Evolutionary conservation across 1,284 basidiomycete species (phyloP).

Genomic region (Irpex rosettiformis): DNA sequence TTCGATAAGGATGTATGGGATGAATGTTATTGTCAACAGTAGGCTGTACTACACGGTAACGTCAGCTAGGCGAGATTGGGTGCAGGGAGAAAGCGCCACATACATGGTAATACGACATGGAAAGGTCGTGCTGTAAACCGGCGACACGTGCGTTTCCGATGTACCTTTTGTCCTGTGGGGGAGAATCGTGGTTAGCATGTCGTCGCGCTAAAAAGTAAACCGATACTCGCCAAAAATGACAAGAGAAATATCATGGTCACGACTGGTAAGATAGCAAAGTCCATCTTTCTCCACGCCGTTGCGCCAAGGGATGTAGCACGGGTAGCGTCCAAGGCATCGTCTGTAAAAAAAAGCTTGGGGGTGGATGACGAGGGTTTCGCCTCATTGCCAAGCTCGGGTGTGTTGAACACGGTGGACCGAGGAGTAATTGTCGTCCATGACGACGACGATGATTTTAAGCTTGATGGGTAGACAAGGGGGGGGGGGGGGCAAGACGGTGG

Average conservation of each 20-base stretch:
- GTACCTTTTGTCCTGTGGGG: slow-evolving; percentile 9
- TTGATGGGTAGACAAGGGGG: no score
- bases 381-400: not conserved
- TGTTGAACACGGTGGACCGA: not conserved
- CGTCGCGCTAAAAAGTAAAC: not conserved
- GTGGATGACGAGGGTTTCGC: not conserved
- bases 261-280: slow-evolving; percentile 15
- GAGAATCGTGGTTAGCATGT: not conserved
- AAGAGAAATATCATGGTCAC: slow-evolving; percentile 18
- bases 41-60: slow-evolving; percentile 38
- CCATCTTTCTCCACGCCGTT: slow-evolving; percentile 10
- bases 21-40: slow-evolving; percentile 25
- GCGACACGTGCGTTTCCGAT: slow-evolving; percentile 15
- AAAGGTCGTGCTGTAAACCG: slow-evolving; percentile 8
- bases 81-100: not conserved
- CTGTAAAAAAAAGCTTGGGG: not conserved
- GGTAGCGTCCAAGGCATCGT: not conserved
- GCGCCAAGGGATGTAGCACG: not conserved
- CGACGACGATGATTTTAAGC: not conserved
- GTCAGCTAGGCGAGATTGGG: not conserved
- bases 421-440: not conserved
- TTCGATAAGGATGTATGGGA: slow-evolving; percentile 58
- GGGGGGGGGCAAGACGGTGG: not conserved
- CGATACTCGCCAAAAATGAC: slow-evolving; percentile 15
- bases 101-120: slow-evolving; percentile 14